Evolutionary conservation across 2,329 filamentous ascomycete species (phyloP).

Genomic region (Alternaria sp.): DNA sequence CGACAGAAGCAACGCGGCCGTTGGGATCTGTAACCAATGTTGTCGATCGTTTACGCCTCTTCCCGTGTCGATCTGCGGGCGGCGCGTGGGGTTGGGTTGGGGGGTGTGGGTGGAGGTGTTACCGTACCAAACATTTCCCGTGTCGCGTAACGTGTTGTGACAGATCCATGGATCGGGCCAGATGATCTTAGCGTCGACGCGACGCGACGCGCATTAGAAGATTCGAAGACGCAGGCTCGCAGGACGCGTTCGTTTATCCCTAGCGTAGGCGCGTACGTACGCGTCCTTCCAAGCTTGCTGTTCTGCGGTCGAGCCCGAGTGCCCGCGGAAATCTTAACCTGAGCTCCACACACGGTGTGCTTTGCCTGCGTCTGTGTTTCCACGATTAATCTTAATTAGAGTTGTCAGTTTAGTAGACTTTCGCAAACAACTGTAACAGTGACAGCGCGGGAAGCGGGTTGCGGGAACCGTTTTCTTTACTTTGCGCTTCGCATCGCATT

Average conservation of each 20-base stretch:
- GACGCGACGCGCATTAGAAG: not conserved
- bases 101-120: not conserved
- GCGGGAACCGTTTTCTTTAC: not conserved
- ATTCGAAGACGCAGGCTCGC: not conserved
- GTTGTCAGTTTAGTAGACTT: not conserved
- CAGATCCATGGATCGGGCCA: not conserved
- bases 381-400: not conserved
- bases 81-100: not conserved
- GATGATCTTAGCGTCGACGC: not conserved
- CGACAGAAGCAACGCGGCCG: not conserved
- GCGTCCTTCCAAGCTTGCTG: not conserved
- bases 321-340: not conserved
- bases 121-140: not conserved
- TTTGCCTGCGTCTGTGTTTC: not conserved
- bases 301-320: not conserved
- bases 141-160: not conserved
- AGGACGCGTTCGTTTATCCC: not conserved
- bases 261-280: not conserved
- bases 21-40: not conserved
- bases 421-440: not conserved
- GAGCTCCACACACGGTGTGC: not conserved
- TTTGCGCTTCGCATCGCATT: not conserved
- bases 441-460: not conserved
- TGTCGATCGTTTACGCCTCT: not conserved
- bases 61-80: not conserved